Evolutionary conservation across 768 basidiomycete genomes (phyloP), one percentile per base, ranked within the genome.

Genomic region (Crucibulum laeve): DNA sequence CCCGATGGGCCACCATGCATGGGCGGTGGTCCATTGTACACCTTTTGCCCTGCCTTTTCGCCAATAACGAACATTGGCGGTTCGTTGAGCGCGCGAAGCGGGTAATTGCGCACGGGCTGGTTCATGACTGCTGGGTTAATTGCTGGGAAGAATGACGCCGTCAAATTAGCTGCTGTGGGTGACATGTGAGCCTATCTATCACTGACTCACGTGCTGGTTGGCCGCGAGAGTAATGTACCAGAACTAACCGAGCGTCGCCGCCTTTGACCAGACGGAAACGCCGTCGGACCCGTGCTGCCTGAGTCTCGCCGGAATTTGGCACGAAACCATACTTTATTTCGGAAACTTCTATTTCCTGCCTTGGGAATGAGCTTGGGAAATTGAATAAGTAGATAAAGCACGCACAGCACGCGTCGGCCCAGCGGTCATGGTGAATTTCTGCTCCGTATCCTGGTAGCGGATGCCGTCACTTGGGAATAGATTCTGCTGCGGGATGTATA

Each of bases 251-350:
- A 0, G 81, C 75, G 53, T 87, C 79, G 0, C 87, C 86, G 22
- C 86, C 87, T 57, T 86, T 88, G 33, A 64, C 47, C 26, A 92
- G 70, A 26, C 89, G 80, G 58, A 76, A 91, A 4, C 86, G 79
- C 38, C 87, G 68, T 38, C 90, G 76, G 37, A 80, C 57, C 13
- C 88, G 80, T 61, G 73, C 85, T 23, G 90, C 88, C 46, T 57
- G 67, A 6, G 67, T 56, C 49, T 91, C 89, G 33, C 66, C 65
- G 1, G 70, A 66, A 32, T 73, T 74, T 13, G 89, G 89, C n/a
- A 87, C 61, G 58, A 88, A 92, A 1, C 90, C 89, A 53, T 63
- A 82, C 57, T 85, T 89, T 21, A 76, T 61, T 60, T 92, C 89
- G 43, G 68, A 58, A 1, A 91, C 73, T 65, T 91, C 90, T 13